These are phyloP conservation scores for Aspergillus floridensis DNA, from an alignment of 2,329 filamentous ascomycete genomes.

Conservation along the genomic window DNA sequence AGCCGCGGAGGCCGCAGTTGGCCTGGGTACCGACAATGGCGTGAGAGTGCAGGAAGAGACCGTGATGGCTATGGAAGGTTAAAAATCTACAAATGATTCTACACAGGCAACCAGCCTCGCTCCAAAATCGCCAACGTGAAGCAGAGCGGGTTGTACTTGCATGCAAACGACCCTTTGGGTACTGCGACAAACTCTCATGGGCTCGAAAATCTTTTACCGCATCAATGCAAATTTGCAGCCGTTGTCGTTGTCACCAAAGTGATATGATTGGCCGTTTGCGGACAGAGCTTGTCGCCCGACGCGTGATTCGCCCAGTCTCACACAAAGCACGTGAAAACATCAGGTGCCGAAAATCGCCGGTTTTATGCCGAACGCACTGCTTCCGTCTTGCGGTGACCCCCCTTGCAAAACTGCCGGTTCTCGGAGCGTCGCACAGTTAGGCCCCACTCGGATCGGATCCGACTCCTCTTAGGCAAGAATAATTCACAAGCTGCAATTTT, in stretches of 20 bases:
- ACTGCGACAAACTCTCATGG: neutral
- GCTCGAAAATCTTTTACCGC: slow-evolving; percentile 5
- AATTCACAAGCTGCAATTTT: slow-evolving; percentile 28
- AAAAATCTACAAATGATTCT: slow-evolving; percentile 13
- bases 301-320: slow-evolving; percentile 11
- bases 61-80: slow-evolving; percentile 44
- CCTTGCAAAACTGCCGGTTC: slow-evolving; percentile 27
- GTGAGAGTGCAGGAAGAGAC: slow-evolving; percentile 37
- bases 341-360: slow-evolving; percentile 32
- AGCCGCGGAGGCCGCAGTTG: slow-evolving; percentile 76
- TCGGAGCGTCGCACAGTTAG: slow-evolving; percentile 23
- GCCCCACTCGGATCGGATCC: slow-evolving; percentile 17
- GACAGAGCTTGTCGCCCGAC: slow-evolving; percentile 18
- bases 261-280: slow-evolving; percentile 16
- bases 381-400: slow-evolving; percentile 29
- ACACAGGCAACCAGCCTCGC: neutral
- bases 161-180: neutral
- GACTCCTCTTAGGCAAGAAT: slow-evolving; percentile 26
- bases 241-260: slow-evolving; percentile 14
- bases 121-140: slow-evolving; percentile 1
- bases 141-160: neutral
- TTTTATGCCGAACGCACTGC: slow-evolving; percentile 17
- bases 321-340: slow-evolving; percentile 20
- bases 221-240: slow-evolving; percentile 5
- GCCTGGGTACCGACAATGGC: slow-evolving; percentile 69